Evolutionary conservation across 78 protist genomes (phyloP).

Genomic region (Mastigamoeba balamuthi): DNA sequence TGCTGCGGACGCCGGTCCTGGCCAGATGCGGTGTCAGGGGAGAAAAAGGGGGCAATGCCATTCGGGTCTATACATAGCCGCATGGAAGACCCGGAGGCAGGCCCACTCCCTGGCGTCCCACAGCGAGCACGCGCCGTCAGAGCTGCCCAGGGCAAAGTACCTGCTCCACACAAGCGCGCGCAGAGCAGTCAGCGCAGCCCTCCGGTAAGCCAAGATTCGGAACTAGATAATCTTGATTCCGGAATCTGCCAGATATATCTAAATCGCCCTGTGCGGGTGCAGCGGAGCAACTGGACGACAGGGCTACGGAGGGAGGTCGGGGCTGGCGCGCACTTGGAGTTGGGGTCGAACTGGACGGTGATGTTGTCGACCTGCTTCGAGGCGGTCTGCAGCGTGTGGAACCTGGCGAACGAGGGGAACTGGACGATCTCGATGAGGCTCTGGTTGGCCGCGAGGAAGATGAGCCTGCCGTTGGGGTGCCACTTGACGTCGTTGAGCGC

Average conservation of each 20-base stretch:
- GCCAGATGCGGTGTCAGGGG: too few species aligned
- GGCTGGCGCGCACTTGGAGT: not conserved
- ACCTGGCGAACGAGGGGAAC: not conserved
- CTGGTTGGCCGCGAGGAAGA: not conserved
- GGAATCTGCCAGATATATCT: too few species aligned
- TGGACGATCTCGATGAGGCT: not conserved
- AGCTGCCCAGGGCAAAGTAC: not conserved
- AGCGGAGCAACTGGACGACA: too few species aligned
- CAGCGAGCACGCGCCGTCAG: not conserved
- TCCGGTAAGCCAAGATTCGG: too few species aligned
- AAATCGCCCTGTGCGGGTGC: too few species aligned
- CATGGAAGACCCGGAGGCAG: not conserved
- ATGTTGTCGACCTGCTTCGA: not conserved
- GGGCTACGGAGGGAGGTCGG: not conserved
- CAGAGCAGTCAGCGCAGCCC: too few species aligned
- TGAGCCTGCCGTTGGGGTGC: not conserved
- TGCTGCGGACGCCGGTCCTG: not conserved
- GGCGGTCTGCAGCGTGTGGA: not conserved
- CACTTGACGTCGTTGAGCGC: not conserved
- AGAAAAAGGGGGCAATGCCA: too few species aligned
- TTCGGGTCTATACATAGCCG: not conserved
- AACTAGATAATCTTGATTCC: too few species aligned
- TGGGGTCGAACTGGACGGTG: not conserved
- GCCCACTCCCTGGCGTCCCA: not conserved
- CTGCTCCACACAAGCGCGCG: not conserved